Percentiles rank a stretch among this genome's conserved stretches.
These are phyloP conservation scores for Nakazawaea laoshanensis DNA, from an alignment of 805 yeast genomes.

Conservation along the genomic window DNA sequence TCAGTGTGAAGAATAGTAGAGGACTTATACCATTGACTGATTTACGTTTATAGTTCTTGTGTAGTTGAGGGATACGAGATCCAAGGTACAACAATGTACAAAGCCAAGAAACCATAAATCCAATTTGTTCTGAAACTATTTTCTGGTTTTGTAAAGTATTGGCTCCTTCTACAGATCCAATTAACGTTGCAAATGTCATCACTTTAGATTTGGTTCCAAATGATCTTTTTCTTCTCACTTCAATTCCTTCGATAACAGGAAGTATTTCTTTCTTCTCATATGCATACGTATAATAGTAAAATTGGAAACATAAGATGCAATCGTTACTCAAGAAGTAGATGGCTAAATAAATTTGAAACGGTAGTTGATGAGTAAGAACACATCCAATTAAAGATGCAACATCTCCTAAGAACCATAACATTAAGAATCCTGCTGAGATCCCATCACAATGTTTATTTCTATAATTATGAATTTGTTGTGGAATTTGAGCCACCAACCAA, in stretches of 20 bases:
- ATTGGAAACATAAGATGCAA: slow-evolving; percentile 58
- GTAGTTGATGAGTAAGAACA: slow-evolving; percentile 62
- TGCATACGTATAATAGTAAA: slow-evolving; percentile 25
- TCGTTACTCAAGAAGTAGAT: slow-evolving; percentile 71
- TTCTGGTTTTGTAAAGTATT: background rate
- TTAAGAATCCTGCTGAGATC: slow-evolving; percentile 20
- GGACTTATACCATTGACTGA: slow-evolving; percentile 87
- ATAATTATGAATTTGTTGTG: slow-evolving; percentile 26
- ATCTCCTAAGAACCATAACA: slow-evolving; percentile 26
- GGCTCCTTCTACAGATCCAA: slow-evolving; percentile 4
- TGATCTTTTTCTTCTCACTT: background rate
- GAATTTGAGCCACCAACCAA: slow-evolving; percentile 28
- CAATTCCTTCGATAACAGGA: slow-evolving; percentile 4
- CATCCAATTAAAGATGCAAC: slow-evolving; percentile 50
- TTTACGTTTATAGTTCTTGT: slow-evolving; percentile 66
- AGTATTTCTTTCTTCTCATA: background rate
- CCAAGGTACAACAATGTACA: slow-evolving; percentile 69
- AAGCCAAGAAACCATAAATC: slow-evolving; percentile 60
- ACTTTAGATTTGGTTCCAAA: background rate
- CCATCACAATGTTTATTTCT: slow-evolving; percentile 22
- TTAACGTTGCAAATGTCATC: background rate
- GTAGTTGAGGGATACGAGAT: slow-evolving; percentile 79
- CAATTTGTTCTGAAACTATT: slow-evolving; percentile 19
- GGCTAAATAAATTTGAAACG: slow-evolving; percentile 73
- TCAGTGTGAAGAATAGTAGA: slow-evolving; percentile 67